These are phyloP conservation scores for Lentinula raphanica DNA, from an alignment of 768 basidiomycete genomes.

Conservation along the genomic window DNA sequence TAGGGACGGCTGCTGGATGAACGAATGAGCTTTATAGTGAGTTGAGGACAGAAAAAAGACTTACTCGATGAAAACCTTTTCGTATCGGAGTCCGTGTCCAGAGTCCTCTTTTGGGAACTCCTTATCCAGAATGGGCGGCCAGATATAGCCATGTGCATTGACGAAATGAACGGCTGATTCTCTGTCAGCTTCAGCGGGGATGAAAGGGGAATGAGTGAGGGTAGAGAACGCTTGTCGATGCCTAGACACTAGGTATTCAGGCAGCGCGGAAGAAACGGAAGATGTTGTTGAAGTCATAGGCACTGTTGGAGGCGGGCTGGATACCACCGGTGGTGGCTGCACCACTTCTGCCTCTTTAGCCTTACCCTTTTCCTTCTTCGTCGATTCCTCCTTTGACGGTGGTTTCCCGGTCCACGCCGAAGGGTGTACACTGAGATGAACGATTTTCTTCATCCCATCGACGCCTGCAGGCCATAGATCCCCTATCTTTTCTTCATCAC, in stretches of 20 bases:
- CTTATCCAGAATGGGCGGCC: constrained; percentile 47
- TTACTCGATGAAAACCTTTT: constrained; percentile 34
- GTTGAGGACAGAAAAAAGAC: constrained; percentile 8
- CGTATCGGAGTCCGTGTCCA: constrained; percentile 35
- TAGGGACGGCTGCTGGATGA: constrained; percentile 44
- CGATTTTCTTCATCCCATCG: constrained; percentile 47
- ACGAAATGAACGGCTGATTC: constrained; percentile 27
- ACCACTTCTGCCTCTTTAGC: constrained; percentile 16
- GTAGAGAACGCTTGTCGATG: constrained; percentile 40
- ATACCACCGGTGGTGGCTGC: constrained; percentile 8
- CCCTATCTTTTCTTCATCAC: too few species aligned
- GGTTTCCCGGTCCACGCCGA: constrained; percentile 65
- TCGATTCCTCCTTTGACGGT: constrained; percentile 23
- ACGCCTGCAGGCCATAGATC: too few species aligned
- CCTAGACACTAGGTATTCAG: constrained; percentile 32
- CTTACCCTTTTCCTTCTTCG: neutral
- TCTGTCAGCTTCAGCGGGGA: constrained; percentile 1
- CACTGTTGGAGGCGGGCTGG: constrained; percentile 16
- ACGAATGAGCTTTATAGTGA: neutral
- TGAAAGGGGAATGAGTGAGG: constrained; percentile 17
- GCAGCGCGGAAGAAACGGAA: constrained; percentile 4
- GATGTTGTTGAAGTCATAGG: constrained; percentile 9
- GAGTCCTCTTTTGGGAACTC: constrained; percentile 35
- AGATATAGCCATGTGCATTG: constrained; percentile 37
- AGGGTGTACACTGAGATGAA: constrained; percentile 73